A percentile compares a stretch with the other conserved stretches of the same genome.
phyloP scores from a whole-genome alignment of 2,329 filamentous ascomycete genomes.

The Neonectria ditissima region DNA sequence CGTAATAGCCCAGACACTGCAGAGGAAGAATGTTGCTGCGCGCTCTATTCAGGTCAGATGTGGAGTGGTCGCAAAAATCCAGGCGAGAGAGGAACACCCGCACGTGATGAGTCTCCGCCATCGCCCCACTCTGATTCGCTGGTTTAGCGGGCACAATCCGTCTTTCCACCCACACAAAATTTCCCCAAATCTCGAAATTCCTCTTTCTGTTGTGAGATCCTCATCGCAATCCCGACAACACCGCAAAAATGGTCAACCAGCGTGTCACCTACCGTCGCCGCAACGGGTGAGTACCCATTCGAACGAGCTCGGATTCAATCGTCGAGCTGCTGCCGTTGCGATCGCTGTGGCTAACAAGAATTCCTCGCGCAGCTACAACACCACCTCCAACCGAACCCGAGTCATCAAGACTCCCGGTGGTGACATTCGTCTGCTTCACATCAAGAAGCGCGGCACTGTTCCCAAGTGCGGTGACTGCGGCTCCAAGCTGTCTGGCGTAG shows the following conservation, averaged over 20 bases:
- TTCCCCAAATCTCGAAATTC: slow-evolving; percentile 58
- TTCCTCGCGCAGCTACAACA: slow-evolving; percentile 84
- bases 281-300: slow-evolving; percentile 75
- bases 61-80: slow-evolving; percentile 17
- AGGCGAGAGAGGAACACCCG: slow-evolving; percentile 3
- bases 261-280: slow-evolving; percentile 79
- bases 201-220: slow-evolving; percentile 51
- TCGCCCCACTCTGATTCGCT: slow-evolving; percentile 50
- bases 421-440: slow-evolving; percentile 95
- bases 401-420: slow-evolving; percentile 97
- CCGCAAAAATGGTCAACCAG: slow-evolving; percentile 69
- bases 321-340: slow-evolving; percentile 28
- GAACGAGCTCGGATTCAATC: slow-evolving; percentile 34
- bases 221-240: slow-evolving; percentile 54
- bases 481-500: slow-evolving; percentile 96
- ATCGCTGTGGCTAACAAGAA: slow-evolving; percentile 41
- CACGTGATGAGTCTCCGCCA: slow-evolving; percentile 36
- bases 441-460: slow-evolving; percentile 99
- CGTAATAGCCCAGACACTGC: not conserved
- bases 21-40: slow-evolving; percentile 21
- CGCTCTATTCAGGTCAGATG: slow-evolving; percentile 5
- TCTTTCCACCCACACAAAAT: slow-evolving; percentile 57
- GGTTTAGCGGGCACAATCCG: slow-evolving; percentile 53
- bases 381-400: slow-evolving; percentile 95
- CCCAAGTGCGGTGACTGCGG: slow-evolving; percentile 99